Evolutionary conservation across 805 yeast genomes (phyloP), one percentile per base, ranked within the genome.

Genomic region (Grigorovia yakushimaensis): DNA sequence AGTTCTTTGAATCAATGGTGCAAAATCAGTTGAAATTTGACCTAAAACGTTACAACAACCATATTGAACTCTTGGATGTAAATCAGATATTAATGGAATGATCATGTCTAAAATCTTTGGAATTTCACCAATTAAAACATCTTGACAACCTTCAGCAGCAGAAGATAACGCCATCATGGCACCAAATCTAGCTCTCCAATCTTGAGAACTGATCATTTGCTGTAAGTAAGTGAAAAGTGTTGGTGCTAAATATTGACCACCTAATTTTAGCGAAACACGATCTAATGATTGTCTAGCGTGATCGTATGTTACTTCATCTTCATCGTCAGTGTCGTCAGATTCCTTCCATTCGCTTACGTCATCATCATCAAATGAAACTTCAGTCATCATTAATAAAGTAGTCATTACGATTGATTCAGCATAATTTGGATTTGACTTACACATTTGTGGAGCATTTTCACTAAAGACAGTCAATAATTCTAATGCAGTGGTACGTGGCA

Each of bases 41-140:
- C 98, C 98, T 51, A 93, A 71, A 0, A 96, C 95, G 63, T 93
- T 93, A 71, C 98, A 93, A 55, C 96, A 85, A 30, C 96, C 96
- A 71, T 88, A 91, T 62, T 91, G 98, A 46, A 93, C 98, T 64
- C 98, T 80, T 55, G 95, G 82, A 61, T 93, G 97, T 4, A 78
- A 77, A 66, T 93, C 98, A 44, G 79, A 73, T 51, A 93, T 72
- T n/a, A 84, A 72, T 3, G 98, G 97, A 55, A 88, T 64, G 33
- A 93, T 81, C 79, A 91, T 74, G 57, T 86, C 94, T 54, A 93
- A 70, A 42, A 93, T 79, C 58, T 78, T 79, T 50, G 88, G 85
- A 43, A 88, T 84, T 62, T 88, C 96, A 30, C 77, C 71, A 43
- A 86, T 83, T 67, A 93, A 73, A 13, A 84, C 88, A 54, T 89